Evolutionary conservation across 2,329 filamentous ascomycete genomes (phyloP).

Genomic region (Fusarium sp.): DNA sequence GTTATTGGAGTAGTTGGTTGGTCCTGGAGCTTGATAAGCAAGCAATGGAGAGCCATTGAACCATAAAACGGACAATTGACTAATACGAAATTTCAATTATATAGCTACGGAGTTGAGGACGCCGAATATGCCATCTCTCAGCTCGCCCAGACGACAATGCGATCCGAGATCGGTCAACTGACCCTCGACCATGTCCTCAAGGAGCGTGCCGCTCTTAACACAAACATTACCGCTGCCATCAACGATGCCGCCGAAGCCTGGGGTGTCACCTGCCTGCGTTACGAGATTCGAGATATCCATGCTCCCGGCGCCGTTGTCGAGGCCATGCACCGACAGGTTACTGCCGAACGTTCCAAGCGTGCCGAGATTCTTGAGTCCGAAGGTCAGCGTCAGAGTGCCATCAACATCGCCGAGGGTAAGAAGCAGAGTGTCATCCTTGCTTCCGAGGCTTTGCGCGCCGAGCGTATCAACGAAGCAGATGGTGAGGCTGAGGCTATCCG

Average conservation of each 20-base stretch:
- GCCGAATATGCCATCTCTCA: conserved; percentile 99
- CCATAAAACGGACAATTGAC: neutral
- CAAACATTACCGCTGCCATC: conserved; percentile 98
- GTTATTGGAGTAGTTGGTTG: conserved; percentile 41
- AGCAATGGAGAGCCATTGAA: conserved; percentile 8
- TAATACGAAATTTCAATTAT: conserved; percentile 9
- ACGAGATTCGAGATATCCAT: conserved; percentile 99
- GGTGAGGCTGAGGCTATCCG: conserved; percentile 96
- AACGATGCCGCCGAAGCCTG: conserved; percentile 98
- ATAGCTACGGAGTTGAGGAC: conserved; percentile 96
- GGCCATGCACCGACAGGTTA: conserved; percentile 98
- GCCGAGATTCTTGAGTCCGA: conserved; percentile 98
- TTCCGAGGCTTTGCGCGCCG: conserved; percentile 89
- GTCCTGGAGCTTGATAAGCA: neutral
- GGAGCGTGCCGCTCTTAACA: conserved; percentile 95
- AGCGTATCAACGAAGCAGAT: conserved; percentile 92
- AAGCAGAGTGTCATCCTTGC: conserved; percentile 98
- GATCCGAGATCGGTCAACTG: conserved; percentile 96
- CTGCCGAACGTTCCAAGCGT: conserved; percentile 95
- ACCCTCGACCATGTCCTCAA: conserved; percentile 98
- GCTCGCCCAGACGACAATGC: conserved; percentile 98
- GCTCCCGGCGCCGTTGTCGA: conserved; percentile 93
- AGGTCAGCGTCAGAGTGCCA: conserved; percentile 95
- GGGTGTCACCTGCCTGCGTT: conserved; percentile 95
- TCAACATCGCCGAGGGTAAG: conserved; percentile 98